Conservation (phyloP, 257 asterid genomes). For the Striga asiatica region DNA sequence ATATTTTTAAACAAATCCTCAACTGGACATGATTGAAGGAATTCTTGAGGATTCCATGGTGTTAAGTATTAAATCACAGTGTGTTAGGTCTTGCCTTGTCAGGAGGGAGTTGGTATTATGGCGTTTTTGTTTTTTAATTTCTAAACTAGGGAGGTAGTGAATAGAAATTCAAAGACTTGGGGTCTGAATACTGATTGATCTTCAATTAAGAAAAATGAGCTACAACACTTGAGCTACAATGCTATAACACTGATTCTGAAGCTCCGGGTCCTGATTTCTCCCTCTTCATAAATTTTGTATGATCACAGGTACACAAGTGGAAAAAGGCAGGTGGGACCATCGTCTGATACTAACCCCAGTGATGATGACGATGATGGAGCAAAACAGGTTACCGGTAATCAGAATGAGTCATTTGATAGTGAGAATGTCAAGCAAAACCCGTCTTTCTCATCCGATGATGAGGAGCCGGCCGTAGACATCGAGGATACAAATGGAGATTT, state of each 20-base stretch:
- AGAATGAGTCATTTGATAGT: conserved; percentile 43
- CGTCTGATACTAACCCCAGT: conserved; percentile 31
- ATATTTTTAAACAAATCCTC: no score
- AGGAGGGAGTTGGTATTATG: no score
- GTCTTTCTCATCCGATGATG: conserved; percentile 38
- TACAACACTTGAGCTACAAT: background rate
- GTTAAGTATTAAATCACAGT: no score
- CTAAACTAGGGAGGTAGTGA: no score
- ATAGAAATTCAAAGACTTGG: no score
- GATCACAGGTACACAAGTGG: conserved; percentile 39
- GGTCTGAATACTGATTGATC: no score
- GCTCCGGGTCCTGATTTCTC: background rate
- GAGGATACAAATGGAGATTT: conserved; percentile 31
- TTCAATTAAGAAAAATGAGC: no score
- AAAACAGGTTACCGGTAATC: conserved; percentile 23
- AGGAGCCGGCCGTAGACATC: conserved; percentile 34
- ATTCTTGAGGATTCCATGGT: no score
- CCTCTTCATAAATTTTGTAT: no score
- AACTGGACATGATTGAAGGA: background rate
- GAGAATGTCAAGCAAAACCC: conserved; percentile 34
- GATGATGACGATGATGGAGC: conserved; percentile 26
- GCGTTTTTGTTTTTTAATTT: no score
- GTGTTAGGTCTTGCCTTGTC: no score
- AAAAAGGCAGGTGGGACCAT: conserved; percentile 27
- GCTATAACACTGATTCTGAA: background rate